Evolutionary conservation across 2,329 filamentous ascomycete species (phyloP).

Genomic region (Colletotrichum sp.): DNA sequence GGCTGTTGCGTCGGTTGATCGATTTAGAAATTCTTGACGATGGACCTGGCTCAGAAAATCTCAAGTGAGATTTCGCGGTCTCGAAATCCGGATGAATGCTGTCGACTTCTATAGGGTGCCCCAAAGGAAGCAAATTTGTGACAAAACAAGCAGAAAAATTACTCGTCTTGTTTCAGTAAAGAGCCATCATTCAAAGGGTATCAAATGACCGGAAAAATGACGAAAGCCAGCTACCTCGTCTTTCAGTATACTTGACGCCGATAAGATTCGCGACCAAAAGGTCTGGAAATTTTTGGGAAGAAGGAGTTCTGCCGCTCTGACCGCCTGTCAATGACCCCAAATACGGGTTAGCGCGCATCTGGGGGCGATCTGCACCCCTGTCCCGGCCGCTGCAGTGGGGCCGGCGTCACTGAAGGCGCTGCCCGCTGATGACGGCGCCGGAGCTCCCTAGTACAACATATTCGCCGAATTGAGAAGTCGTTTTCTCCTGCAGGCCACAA

Average conservation of each 20-base stretch:
- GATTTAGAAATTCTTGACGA: neutral
- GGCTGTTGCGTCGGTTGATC: neutral
- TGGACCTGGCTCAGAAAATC: neutral
- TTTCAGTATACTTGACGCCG: neutral
- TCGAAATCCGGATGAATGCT: neutral
- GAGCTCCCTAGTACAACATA: neutral
- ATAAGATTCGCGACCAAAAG: slow-evolving; percentile 2
- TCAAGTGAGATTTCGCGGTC: neutral
- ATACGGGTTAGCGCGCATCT: slow-evolving; percentile 40
- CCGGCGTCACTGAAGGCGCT: neutral
- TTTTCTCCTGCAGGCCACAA: neutral
- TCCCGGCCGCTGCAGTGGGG: neutral
- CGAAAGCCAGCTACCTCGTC: neutral
- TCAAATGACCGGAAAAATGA: neutral
- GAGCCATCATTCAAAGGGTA: neutral
- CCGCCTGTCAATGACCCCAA: slow-evolving; percentile 35
- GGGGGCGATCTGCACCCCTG: slow-evolving; percentile 27
- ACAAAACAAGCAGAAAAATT: neutral
- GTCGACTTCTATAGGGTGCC: neutral
- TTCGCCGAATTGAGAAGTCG: neutral
- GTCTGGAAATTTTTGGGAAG: slow-evolving; percentile 38
- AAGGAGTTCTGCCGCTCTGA: slow-evolving; percentile 38
- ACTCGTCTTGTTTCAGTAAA: neutral
- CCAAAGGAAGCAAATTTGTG: neutral
- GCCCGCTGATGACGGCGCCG: neutral